Conservation (phyloP, 2,329 filamentous ascomycete genomes). For the Lachnellula arida region DNA sequence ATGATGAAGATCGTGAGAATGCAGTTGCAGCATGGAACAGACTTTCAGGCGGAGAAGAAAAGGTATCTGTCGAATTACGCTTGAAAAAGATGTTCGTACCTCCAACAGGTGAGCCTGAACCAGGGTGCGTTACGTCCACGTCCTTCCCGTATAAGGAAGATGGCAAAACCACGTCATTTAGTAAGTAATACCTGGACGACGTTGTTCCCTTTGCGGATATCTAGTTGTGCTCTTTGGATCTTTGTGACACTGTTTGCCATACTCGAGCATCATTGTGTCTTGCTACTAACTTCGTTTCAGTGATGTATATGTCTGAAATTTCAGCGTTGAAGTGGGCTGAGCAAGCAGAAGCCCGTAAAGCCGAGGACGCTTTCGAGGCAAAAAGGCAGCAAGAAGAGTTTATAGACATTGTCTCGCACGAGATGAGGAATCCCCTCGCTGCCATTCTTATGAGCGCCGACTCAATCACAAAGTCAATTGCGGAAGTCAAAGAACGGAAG, state of each 20-base stretch:
- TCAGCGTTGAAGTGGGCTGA: slow-evolving; percentile 28
- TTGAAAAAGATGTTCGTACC: slow-evolving; percentile 26
- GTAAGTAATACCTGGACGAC: slow-evolving; percentile 1
- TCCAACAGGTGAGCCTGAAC: slow-evolving; percentile 24
- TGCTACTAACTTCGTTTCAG: not conserved
- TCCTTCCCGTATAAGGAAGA: slow-evolving; percentile 24
- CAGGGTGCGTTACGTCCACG: slow-evolving; percentile 19
- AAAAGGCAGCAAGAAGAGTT: slow-evolving; percentile 74
- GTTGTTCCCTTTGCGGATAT: not conserved
- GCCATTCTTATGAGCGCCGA: slow-evolving; percentile 73
- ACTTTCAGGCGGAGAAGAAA: slow-evolving; percentile 16
- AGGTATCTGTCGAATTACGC: slow-evolving; percentile 22
- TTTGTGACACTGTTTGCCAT: not conserved
- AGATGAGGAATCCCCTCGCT: slow-evolving; percentile 69
- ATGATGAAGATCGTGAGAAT: slow-evolving; percentile 20
- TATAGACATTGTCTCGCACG: slow-evolving; percentile 70
- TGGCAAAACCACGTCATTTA: slow-evolving; percentile 22
- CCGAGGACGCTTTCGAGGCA: slow-evolving; percentile 49
- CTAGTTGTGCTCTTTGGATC: not conserved
- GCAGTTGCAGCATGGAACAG: slow-evolving; percentile 18
- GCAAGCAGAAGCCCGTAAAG: slow-evolving; percentile 39
- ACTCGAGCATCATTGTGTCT: not conserved
- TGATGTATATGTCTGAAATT: slow-evolving; percentile 28
- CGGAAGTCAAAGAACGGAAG: slow-evolving; percentile 33
- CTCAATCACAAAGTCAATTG: slow-evolving; percentile 54